Percentiles rank a stretch among this genome's conserved stretches.
phyloP scores from a whole-genome alignment of 805 yeast species.

The Candida pini region DNA sequence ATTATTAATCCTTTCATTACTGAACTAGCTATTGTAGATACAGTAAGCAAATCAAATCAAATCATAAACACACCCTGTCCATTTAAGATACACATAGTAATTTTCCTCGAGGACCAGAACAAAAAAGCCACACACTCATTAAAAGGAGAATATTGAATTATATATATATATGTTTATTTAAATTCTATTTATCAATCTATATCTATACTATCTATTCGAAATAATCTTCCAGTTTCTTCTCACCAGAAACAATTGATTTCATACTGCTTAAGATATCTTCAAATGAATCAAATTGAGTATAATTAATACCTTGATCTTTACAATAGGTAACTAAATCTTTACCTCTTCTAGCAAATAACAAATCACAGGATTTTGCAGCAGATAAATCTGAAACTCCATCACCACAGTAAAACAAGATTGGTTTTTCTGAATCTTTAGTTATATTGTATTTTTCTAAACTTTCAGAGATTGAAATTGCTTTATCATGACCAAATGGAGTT shows the following conservation, averaged over 20 bases:
- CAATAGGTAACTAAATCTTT: conserved; percentile 86
- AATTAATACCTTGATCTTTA: conserved; percentile 73
- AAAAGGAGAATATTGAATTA: too few relatives aligned
- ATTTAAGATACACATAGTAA: too few relatives aligned
- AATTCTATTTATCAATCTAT: too few relatives aligned
- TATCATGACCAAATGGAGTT: conserved; percentile 91
- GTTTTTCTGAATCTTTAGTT: conserved; percentile 34
- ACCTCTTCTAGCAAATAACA: conserved; percentile 90
- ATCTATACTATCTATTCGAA: conserved; percentile 18
- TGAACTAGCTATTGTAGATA: too few relatives aligned
- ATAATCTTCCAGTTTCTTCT: conserved; percentile 29
- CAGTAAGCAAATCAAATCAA: too few relatives aligned
- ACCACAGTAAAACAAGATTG: conserved; percentile 85
- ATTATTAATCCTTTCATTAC: too few relatives aligned
- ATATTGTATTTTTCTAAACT: conserved; percentile 29
- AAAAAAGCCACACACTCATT: too few relatives aligned
- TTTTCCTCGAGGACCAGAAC: too few relatives aligned
- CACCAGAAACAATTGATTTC: conserved; percentile 45
- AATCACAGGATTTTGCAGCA: conserved; percentile 93
- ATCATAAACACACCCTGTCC: too few relatives aligned
- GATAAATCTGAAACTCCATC: conserved; percentile 95
- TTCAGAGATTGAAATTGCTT: conserved; percentile 70
- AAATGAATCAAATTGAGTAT: conserved; percentile 74
- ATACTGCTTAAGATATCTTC: conserved; percentile 65
- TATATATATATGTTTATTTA: too few relatives aligned